Percentiles rank a stretch among this genome's conserved stretches.
Evolutionary conservation across 2,329 filamentous ascomycete genomes (phyloP).

Genomic region (Lomentospora prolificans): DNA sequence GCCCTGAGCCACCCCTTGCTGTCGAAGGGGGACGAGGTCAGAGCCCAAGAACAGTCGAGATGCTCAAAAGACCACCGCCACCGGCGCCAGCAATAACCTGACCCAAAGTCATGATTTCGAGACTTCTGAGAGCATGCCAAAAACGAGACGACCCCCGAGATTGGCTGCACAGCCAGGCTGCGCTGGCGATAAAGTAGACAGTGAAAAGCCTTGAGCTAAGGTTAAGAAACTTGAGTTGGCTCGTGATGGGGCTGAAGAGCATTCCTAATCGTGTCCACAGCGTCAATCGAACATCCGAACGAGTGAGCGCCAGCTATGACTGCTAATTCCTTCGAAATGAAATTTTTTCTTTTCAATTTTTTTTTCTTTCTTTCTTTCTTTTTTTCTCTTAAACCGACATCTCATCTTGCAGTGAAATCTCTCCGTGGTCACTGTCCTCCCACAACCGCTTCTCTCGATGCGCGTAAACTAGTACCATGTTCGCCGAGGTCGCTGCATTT

Average conservation of each 20-base stretch:
- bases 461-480: no score
- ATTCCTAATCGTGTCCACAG: no score
- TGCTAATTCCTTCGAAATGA: no score
- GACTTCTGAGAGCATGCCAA: slow-evolving; percentile 79
- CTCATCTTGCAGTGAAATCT: no score
- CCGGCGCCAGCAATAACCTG: slow-evolving; percentile 74
- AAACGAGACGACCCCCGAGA: slow-evolving; percentile 76
- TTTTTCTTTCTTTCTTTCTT: no score
- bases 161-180: slow-evolving; percentile 75
- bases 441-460: no score
- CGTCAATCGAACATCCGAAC: no score
- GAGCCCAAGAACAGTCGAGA: slow-evolving; percentile 59
- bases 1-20: slow-evolving; percentile 71
- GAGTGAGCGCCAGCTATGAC: no score
- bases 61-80: slow-evolving; percentile 68
- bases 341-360: no score
- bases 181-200: slow-evolving; percentile 79
- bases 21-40: slow-evolving; percentile 63
- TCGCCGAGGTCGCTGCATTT: no score
- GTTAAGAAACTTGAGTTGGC: slow-evolving; percentile 70
- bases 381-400: no score
- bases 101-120: slow-evolving; percentile 63
- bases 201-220: slow-evolving; percentile 82
- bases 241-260: slow-evolving; percentile 74
- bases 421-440: no score